phyloP scores from a whole-genome alignment of 768 basidiomycete species.

The Botryobasidium botryosum region DNA sequence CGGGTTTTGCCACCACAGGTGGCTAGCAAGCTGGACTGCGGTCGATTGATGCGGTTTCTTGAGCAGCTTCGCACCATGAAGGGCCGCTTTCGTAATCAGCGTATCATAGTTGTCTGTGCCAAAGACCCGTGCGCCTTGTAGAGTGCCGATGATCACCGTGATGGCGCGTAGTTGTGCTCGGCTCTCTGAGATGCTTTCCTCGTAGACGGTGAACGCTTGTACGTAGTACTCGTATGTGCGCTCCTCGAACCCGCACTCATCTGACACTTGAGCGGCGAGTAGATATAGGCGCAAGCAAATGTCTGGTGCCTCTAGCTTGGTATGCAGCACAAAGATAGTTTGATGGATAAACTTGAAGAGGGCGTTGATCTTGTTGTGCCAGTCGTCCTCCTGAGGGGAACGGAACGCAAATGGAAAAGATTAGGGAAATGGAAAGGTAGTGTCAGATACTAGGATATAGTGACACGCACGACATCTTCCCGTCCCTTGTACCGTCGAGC shows the following conservation, averaged over 20 bases:
- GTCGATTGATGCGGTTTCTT: conserved; percentile 98
- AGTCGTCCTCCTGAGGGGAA: conserved; percentile 55
- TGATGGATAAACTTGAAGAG: conserved; percentile 93
- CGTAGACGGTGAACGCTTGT: conserved; percentile 94
- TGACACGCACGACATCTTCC: conserved; percentile 52
- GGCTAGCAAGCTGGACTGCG: conserved; percentile 87
- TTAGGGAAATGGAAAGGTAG: background rate
- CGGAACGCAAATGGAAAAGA: background rate
- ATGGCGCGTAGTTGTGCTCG: conserved; percentile 96
- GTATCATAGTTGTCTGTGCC: conserved; percentile 93
- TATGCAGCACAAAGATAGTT: conserved; percentile 80
- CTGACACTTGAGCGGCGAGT: conserved; percentile 86
- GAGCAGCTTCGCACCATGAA: conserved; percentile 87
- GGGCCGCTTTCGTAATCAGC: conserved; percentile 92
- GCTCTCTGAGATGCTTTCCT: conserved; percentile 91
- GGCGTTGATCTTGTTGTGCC: conserved; percentile 68
- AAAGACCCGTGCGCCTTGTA: conserved; percentile 83
- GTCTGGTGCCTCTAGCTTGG: conserved; percentile 74
- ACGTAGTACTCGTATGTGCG: conserved; percentile 96
- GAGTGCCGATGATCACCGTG: conserved; percentile 79
- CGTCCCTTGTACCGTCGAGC: conserved; percentile 80
- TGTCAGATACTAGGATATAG: no score
- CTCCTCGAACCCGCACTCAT: conserved; percentile 90
- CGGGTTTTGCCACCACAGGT: conserved; percentile 88
- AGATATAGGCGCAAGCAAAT: conserved; percentile 90